These are phyloP conservation scores for Hymenoscyphus infarciens DNA, from an alignment of 2,329 filamentous ascomycete species.

Conservation along the genomic window DNA sequence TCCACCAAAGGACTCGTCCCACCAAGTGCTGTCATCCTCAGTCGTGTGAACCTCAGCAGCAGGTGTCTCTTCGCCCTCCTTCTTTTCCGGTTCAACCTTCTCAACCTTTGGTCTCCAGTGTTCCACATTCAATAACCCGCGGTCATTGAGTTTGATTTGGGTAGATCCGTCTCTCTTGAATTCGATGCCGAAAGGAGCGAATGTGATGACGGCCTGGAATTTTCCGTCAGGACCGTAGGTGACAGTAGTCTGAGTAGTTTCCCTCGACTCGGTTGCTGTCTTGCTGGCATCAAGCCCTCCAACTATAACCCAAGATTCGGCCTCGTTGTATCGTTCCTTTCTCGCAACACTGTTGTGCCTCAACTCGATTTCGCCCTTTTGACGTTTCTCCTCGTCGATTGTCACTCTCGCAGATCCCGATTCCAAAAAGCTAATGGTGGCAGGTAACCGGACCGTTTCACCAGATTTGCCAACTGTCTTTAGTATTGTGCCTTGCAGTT, in stretches of 20 bases:
- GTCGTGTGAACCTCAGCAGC: slow-evolving; percentile 38
- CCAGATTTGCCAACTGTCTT: slow-evolving; percentile 67
- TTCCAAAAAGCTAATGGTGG: slow-evolving; percentile 84
- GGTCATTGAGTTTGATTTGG: slow-evolving; percentile 84
- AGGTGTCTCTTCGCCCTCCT: slow-evolving; percentile 42
- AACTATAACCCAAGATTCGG: slow-evolving; percentile 79
- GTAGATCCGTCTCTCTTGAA: slow-evolving; percentile 80
- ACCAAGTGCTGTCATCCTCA: slow-evolving; percentile 88
- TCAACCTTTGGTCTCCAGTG: slow-evolving; percentile 92
- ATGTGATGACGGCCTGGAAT: slow-evolving; percentile 79
- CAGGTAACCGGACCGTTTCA: slow-evolving; percentile 72
- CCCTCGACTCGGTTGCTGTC: slow-evolving; percentile 64
- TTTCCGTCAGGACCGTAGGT: slow-evolving; percentile 72
- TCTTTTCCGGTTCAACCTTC: slow-evolving; percentile 34
- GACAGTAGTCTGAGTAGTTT: slow-evolving; percentile 67
- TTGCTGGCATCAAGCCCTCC: slow-evolving; percentile 73
- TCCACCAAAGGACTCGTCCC: slow-evolving; percentile 94
- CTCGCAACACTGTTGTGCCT: slow-evolving; percentile 78
- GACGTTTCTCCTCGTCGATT: slow-evolving; percentile 85
- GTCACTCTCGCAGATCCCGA: slow-evolving; percentile 84
- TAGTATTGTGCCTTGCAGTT: slow-evolving; percentile 74
- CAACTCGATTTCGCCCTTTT: slow-evolving; percentile 84
- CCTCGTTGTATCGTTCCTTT: slow-evolving; percentile 94
- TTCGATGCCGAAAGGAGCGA: slow-evolving; percentile 78
- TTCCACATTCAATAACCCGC: slow-evolving; percentile 88